phyloP scores from a whole-genome alignment of 768 basidiomycete species.

The Boletus patriciae region DNA sequence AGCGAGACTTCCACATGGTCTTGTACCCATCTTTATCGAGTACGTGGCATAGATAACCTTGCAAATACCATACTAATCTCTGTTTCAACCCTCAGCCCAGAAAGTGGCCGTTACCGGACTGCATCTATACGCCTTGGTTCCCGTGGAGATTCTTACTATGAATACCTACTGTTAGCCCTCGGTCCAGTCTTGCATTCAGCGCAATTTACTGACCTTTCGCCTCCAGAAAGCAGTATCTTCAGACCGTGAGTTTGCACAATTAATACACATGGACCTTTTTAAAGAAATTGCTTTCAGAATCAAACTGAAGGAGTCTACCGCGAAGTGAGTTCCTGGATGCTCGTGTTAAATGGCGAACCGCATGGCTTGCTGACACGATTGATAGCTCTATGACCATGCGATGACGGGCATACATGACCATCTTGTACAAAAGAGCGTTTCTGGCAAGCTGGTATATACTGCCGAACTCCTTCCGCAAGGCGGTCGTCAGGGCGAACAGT shows the following conservation, averaged over 20 bases:
- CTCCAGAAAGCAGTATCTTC: slow-evolving; percentile 33
- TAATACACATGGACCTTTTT: not conserved
- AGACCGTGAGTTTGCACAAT: slow-evolving; percentile 27
- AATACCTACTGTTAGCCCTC: slow-evolving; percentile 70
- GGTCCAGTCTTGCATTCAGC: not conserved
- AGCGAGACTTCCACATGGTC: slow-evolving; percentile 62
- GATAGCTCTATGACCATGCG: slow-evolving; percentile 87
- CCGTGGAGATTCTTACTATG: slow-evolving; percentile 92
- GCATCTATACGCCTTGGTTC: slow-evolving; percentile 88
- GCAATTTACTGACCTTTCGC: slow-evolving; percentile 2
- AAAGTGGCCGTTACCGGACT: slow-evolving; percentile 53
- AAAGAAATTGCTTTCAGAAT: slow-evolving; percentile 45
- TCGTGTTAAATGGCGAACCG: not conserved
- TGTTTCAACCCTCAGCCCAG: slow-evolving; percentile 38
- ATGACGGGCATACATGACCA: slow-evolving; percentile 79
- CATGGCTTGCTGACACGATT: slow-evolving; percentile 1
- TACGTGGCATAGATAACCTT: slow-evolving; percentile 35
- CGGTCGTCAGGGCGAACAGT: slow-evolving; percentile 35
- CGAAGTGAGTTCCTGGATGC: slow-evolving; percentile 46
- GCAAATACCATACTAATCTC: slow-evolving; percentile 9
- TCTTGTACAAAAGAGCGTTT: slow-evolving; percentile 64
- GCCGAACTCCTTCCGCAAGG: slow-evolving; percentile 74
- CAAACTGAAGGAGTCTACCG: slow-evolving; percentile 74
- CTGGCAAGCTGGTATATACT: slow-evolving; percentile 69
- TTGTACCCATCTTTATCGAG: slow-evolving; percentile 86